phyloP scores from a whole-genome alignment of 768 basidiomycete species.

The Clavulina sp. region DNA sequence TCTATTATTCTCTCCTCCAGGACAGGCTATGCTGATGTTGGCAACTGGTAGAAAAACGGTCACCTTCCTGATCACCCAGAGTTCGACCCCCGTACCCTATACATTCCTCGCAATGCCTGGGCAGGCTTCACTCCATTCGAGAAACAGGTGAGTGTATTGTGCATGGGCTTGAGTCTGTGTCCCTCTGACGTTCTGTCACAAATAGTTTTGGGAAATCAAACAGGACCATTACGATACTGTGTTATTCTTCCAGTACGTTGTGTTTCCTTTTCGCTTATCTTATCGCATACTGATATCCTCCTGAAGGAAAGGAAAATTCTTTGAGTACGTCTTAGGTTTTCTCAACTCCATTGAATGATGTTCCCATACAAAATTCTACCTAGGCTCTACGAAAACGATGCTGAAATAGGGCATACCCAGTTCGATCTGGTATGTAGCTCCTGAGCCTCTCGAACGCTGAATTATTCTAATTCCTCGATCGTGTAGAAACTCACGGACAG shows the following conservation, averaged over 20 bases:
- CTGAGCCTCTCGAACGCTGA: no score
- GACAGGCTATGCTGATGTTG: not conserved
- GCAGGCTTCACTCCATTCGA: constrained; percentile 84
- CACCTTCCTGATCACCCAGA: constrained; percentile 58
- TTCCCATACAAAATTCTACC: not conserved
- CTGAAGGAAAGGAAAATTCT: constrained; percentile 47
- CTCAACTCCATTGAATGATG: not conserved
- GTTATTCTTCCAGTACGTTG: constrained; percentile 65
- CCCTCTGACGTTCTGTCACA: not conserved
- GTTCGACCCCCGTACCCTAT: constrained; percentile 82
- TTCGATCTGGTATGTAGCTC: constrained; percentile 56
- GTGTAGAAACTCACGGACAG: constrained; percentile 40
- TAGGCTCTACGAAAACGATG: constrained; percentile 88
- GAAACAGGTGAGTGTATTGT: constrained; percentile 40
- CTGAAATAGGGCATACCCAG: constrained; percentile 77
- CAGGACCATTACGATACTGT: constrained; percentile 95
- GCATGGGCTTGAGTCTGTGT: not conserved
- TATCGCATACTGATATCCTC: not conserved
- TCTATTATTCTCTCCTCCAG: constrained; percentile 5
- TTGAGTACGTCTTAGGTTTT: constrained; percentile 3
- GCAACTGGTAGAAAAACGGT: constrained; percentile 49
- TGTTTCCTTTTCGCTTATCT: not conserved
- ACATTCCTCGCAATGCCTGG: constrained; percentile 64
- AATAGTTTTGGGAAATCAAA: constrained; percentile 57
- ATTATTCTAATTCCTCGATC: not conserved